phyloP scores from a whole-genome alignment of 2,329 filamentous ascomycete species.

The Torrubiella hemipterigena region DNA sequence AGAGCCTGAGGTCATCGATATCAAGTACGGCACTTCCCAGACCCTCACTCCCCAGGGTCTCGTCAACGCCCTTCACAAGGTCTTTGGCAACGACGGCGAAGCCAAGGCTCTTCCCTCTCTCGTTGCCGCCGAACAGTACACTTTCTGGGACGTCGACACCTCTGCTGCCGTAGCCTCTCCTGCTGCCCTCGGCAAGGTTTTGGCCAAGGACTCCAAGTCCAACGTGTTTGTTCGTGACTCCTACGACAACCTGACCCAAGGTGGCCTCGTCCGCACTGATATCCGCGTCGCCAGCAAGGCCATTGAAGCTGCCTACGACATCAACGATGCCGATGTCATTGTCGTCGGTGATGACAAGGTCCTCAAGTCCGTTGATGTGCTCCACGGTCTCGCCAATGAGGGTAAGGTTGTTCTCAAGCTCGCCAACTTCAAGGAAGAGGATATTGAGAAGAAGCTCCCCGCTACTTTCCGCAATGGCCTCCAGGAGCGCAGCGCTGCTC shows the following conservation, averaged over 20 bases:
- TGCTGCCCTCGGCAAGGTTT: slow-evolving; percentile 41
- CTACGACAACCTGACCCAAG: slow-evolving; percentile 56
- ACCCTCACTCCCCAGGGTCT: slow-evolving; percentile 43
- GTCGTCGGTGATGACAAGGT: slow-evolving; percentile 73
- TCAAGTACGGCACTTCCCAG: slow-evolving; percentile 74
- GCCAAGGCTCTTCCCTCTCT: slow-evolving; percentile 27
- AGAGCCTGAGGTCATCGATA: slow-evolving; percentile 58
- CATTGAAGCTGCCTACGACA: slow-evolving; percentile 72
- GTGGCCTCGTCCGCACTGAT: slow-evolving; percentile 73
- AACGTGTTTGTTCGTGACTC: slow-evolving; percentile 50
- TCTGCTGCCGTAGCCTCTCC: slow-evolving; percentile 57
- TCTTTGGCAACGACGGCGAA: slow-evolving; percentile 42
- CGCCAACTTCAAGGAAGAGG: slow-evolving; percentile 72
- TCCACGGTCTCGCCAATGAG: slow-evolving; percentile 56
- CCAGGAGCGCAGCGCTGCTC: slow-evolving; percentile 54
- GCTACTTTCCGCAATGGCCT: slow-evolving; percentile 58
- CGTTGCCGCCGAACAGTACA: slow-evolving; percentile 65
- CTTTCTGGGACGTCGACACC: slow-evolving; percentile 84
- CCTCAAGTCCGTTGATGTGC: slow-evolving; percentile 63
- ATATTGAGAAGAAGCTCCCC: slow-evolving; percentile 77
- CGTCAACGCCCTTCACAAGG: slow-evolving; percentile 35
- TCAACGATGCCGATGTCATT: slow-evolving; percentile 66
- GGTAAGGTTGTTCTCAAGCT: slow-evolving; percentile 67
- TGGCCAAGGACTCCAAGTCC: slow-evolving; percentile 60
- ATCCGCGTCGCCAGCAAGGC: slow-evolving; percentile 73